Conservation (phyloP, 106 monocot species). For the Dioscorea dumetorum region DNA sequence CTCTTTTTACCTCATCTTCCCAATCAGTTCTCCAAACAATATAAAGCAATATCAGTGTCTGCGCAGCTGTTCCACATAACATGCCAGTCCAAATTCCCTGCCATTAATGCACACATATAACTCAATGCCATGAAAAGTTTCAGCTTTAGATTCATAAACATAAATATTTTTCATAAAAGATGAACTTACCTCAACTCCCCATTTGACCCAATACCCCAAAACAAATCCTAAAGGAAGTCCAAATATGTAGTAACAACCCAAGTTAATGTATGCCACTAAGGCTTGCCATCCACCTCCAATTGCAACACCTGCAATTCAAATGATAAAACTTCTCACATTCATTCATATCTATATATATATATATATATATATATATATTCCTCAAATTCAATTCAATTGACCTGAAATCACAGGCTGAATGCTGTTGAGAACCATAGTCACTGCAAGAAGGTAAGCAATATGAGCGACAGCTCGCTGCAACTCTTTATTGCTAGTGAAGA, state of each 20-base stretch:
- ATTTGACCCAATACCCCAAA: constrained; percentile 44
- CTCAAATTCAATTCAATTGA: not conserved
- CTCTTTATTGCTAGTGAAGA: constrained; percentile 53
- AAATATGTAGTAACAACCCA: constrained; percentile 72
- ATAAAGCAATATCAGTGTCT: constrained; percentile 45
- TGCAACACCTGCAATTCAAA: constrained; percentile 41
- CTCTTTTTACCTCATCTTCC: constrained; percentile 46
- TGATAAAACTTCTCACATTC: not conserved
- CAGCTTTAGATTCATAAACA: not conserved
- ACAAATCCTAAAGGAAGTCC: constrained; percentile 80
- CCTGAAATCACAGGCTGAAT: constrained; percentile 90
- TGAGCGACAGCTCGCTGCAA: constrained; percentile 61
- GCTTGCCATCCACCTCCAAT: constrained; percentile 80
- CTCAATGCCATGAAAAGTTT: no score
- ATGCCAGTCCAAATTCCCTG: constrained; percentile 97
- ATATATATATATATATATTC: no score
- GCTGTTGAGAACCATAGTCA: constrained; percentile 96
- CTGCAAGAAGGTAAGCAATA: constrained; percentile 64
- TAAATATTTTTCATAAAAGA: not conserved
- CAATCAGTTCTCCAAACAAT: constrained; percentile 63
- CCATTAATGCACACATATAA: no score
- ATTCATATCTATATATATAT: no score
- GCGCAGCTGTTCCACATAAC: constrained; percentile 68
- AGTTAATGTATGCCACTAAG: constrained; percentile 72
- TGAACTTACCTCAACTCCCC: constrained; percentile 52